A percentile compares a stretch with the other conserved stretches of the same genome.
Conservation (phyloP, 768 basidiomycete genomes). For the Leccinum uliginosum region DNA sequence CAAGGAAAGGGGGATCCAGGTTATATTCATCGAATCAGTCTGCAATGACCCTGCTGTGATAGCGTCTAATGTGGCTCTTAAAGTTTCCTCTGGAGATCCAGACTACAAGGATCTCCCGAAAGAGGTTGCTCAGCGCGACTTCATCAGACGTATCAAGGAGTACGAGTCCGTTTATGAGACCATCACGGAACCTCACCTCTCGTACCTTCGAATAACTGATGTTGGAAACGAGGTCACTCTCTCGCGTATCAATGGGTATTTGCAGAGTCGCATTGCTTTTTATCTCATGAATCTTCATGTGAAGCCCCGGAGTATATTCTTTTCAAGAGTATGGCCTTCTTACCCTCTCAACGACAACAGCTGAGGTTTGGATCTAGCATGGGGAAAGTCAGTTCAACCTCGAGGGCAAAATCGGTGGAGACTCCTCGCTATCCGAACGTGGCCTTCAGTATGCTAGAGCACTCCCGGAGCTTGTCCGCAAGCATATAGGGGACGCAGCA, state of each 20-base stretch:
- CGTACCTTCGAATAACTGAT: conserved; percentile 88
- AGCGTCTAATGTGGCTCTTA: conserved; percentile 93
- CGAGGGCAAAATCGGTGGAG: conserved; percentile 97
- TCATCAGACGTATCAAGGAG: conserved; percentile 82
- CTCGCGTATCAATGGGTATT: conserved; percentile 85
- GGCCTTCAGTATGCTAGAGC: conserved; percentile 84
- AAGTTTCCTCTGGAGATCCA: conserved; percentile 94
- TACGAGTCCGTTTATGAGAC: conserved; percentile 97
- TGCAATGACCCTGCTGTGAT: conserved; percentile 94
- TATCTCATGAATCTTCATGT: conserved; percentile 98
- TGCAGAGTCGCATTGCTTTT: conserved; percentile 96
- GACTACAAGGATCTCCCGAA: conserved; percentile 90
- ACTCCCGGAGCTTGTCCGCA: conserved; percentile 80
- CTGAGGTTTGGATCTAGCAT: conserved; percentile 52
- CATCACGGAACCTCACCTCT: conserved; percentile 85
- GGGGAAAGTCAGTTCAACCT: conserved; percentile 98
- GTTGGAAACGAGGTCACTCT: conserved; percentile 88
- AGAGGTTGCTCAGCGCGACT: conserved; percentile 86
- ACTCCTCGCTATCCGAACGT: conserved; percentile 78
- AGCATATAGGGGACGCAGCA: conserved; percentile 86
- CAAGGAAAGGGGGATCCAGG: conserved; percentile 78
- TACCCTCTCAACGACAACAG: neutral
- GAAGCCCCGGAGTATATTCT: conserved; percentile 93
- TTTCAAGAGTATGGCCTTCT: conserved; percentile 72
- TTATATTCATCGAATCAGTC: conserved; percentile 92